Evolutionary conservation across 306 rosid species (phyloP), one percentile per base, ranked within the genome.

Genomic region (Rosa persica): DNA sequence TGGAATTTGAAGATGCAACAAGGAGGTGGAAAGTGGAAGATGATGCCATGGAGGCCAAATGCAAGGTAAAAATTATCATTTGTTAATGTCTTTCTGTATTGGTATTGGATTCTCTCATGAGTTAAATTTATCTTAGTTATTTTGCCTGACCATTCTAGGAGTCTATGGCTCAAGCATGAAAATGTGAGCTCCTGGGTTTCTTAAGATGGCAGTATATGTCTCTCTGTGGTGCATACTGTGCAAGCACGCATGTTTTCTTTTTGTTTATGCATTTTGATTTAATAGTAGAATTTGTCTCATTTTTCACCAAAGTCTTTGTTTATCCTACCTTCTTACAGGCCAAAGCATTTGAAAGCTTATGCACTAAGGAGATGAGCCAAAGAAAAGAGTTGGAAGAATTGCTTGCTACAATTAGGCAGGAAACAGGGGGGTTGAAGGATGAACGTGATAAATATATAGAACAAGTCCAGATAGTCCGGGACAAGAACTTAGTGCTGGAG

Each of bases 321-420:
- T 57, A 44, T 82, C 81, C 48, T 82, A n/a, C 71, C 73, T 77
- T 78, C 78, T 80, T 78, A 76, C 81, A 95, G 98, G 91, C 77
- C 66, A 85, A 87, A 73, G 79, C 89, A 75, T 85, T 87, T 75
- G 89, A 86, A 84, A 84, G 83, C 83, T 68, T 46, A 54, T 73
- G 78, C 67, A 83, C 85, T 39, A 81, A 79, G 84, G 98, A 91
- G 89, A 80, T 81, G 61, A 84, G 68, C 67, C 83, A 83, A 80
- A 87, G 80, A 75, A 86, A 84, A 76, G 90, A 89, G 78, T 57
- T 86, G 77, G 94, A 83, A 88, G 96, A 88, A 76, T 70, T 72
- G 27, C 83, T 86, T 67, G 82, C 72, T 60, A 79, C 76, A 78
- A 87, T 80, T 60, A 91, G 83, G 77, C 80, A 83, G 81, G 91